Conservation (phyloP, 495 filamentous ascomycete genomes). For the Aspergillus bridgeri region DNA sequence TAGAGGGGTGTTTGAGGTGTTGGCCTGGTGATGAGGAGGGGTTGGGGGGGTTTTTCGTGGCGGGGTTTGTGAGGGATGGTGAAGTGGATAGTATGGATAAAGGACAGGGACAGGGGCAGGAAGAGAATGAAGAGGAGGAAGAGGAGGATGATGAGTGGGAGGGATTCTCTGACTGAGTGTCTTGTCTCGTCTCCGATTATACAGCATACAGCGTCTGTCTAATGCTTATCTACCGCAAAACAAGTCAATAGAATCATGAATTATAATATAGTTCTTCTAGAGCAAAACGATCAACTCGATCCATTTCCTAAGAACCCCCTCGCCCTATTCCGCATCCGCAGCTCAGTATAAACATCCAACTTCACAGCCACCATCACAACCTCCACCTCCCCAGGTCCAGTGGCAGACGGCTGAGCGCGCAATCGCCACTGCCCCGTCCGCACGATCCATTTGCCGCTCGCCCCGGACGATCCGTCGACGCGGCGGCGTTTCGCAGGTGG, state of each 20-base stretch:
- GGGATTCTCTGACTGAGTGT: constrained; percentile 46
- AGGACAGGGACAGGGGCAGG: no score
- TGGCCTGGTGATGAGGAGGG: constrained; percentile 76
- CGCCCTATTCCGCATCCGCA: constrained; percentile 64
- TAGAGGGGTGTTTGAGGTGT: constrained; percentile 78
- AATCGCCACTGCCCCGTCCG: constrained; percentile 79
- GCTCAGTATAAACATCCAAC: constrained; percentile 67
- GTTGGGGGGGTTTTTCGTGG: constrained; percentile 71
- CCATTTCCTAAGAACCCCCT: constrained; percentile 65
- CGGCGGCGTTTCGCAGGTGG: constrained; percentile 38
- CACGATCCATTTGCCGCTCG: constrained; percentile 58
- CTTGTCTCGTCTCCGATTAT: no score
- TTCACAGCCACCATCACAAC: constrained; percentile 75
- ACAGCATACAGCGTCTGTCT: no score
- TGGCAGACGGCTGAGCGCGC: constrained; percentile 54
- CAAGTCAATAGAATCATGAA: no score
- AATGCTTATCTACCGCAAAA: no score
- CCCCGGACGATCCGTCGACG: constrained; percentile 22
- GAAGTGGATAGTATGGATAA: no score
- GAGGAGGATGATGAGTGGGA: constrained; percentile 34
- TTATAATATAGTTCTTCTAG: no score
- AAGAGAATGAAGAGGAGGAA: constrained; percentile 1
- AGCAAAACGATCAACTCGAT: no score
- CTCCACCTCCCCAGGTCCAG: constrained; percentile 39
- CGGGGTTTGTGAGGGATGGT: constrained; percentile 56